phyloP scores from a whole-genome alignment of 257 asterid genomes.

The Scutellaria baicalensis region DNA sequence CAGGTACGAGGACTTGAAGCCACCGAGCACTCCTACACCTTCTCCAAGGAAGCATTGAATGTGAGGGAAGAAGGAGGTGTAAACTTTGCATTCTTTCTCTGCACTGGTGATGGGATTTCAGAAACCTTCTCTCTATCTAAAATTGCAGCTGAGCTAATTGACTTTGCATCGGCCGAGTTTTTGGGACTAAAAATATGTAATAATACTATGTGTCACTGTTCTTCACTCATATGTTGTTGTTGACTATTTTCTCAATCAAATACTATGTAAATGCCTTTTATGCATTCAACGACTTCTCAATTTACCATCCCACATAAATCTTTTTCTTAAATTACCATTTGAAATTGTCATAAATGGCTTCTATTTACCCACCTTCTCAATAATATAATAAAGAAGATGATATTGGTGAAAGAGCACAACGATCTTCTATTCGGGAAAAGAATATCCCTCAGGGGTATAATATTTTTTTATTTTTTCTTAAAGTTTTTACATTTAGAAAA shows the following conservation, averaged over 20 bases:
- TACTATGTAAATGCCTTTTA: neutral
- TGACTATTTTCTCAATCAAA: neutral
- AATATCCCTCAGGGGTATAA: too few relatives aligned
- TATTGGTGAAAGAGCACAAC: too few relatives aligned
- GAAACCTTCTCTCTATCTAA: neutral
- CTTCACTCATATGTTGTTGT: neutral
- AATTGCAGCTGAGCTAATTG: constrained; percentile 4
- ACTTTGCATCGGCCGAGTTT: constrained; percentile 2
- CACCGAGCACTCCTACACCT: constrained; percentile 67
- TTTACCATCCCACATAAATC: too few relatives aligned
- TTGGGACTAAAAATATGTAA: neutral
- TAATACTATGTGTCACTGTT: neutral
- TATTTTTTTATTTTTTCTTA: too few relatives aligned
- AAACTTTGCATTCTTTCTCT: constrained; percentile 5
- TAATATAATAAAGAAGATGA: too few relatives aligned
- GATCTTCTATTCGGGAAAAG: too few relatives aligned
- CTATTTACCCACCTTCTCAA: too few relatives aligned
- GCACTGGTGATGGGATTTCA: neutral
- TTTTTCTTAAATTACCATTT: too few relatives aligned
- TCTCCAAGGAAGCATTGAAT: constrained; percentile 32
- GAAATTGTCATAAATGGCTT: too few relatives aligned
- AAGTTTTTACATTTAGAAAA: too few relatives aligned
- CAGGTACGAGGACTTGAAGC: constrained; percentile 87
- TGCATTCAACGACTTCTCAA: too few relatives aligned
- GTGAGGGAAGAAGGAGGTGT: neutral